These are phyloP conservation scores for Byssochlamys sp. DNA, from an alignment of 2,329 filamentous ascomycete species.

Conservation along the genomic window DNA sequence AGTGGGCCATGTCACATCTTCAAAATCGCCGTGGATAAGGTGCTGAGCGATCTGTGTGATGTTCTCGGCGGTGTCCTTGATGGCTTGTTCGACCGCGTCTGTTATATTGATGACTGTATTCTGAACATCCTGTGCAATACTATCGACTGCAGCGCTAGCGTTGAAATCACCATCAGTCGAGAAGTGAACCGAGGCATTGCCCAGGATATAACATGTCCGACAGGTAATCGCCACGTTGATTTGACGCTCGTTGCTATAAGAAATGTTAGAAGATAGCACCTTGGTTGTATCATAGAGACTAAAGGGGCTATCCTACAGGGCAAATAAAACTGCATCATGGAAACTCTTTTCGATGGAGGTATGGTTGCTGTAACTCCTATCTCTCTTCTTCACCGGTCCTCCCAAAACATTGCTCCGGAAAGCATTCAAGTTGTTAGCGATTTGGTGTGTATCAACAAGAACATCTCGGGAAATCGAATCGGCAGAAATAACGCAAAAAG, in stretches of 20 bases:
- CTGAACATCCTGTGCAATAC: not conserved
- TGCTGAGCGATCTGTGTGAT: not conserved
- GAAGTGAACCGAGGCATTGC: not conserved
- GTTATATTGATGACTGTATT: not conserved
- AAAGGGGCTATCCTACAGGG: not conserved
- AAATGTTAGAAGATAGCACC: too few relatives aligned
- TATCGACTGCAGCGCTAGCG: not conserved
- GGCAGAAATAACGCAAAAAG: not conserved
- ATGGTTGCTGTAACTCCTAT: not conserved
- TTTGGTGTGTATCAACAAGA: not conserved
- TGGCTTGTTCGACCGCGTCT: not conserved
- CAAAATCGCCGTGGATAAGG: not conserved
- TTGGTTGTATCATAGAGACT: too few relatives aligned
- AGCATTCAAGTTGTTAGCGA: not conserved
- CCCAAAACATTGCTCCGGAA: not conserved
- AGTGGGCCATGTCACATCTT: not conserved
- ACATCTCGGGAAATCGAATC: not conserved
- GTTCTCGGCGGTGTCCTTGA: not conserved
- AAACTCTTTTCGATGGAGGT: not conserved
- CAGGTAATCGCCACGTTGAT: not conserved
- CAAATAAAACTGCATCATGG: not conserved
- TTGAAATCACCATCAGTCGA: not conserved
- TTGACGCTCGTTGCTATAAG: too few relatives aligned
- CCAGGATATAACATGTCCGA: not conserved
- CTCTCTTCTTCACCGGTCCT: not conserved